These are phyloP conservation scores for Metahyphopichia silvanorum DNA, from an alignment of 805 yeast genomes.

Conservation along the genomic window DNA sequence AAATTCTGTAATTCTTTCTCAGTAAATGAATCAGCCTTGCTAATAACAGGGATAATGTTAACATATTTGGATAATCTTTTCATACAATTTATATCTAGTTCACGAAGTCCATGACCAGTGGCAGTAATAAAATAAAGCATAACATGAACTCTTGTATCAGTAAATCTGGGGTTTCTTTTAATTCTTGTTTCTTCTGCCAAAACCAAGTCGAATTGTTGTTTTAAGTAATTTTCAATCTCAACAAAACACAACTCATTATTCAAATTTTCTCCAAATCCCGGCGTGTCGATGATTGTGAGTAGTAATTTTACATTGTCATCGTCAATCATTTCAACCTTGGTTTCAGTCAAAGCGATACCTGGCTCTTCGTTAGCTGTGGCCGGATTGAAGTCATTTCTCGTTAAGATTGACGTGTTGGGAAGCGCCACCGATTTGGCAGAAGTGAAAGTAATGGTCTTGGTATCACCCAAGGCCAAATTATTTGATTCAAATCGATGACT, in stretches of 20 bases:
- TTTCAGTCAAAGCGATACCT: slow-evolving; percentile 71
- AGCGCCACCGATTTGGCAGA: slow-evolving; percentile 53
- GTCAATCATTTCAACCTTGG: slow-evolving; percentile 57
- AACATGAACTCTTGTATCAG: slow-evolving; percentile 74
- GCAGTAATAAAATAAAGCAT: slow-evolving; percentile 78
- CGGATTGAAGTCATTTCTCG: slow-evolving; percentile 60
- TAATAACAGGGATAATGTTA: slow-evolving; percentile 79
- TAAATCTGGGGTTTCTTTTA: slow-evolving; percentile 78
- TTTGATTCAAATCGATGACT: slow-evolving; percentile 52
- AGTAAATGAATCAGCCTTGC: slow-evolving; percentile 78
- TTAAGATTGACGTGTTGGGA: slow-evolving; percentile 53
- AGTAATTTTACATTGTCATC: slow-evolving; percentile 55
- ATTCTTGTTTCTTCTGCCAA: slow-evolving; percentile 86
- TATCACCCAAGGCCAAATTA: slow-evolving; percentile 19
- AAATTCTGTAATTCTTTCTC: slow-evolving; percentile 58
- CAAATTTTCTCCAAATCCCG: slow-evolving; percentile 76
- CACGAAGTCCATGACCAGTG: slow-evolving; percentile 76
- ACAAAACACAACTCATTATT: slow-evolving; percentile 65
- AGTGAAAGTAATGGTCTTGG: slow-evolving; percentile 56
- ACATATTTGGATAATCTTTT: slow-evolving; percentile 65
- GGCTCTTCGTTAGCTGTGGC: slow-evolving; percentile 60
- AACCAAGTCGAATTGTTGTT: slow-evolving; percentile 74
- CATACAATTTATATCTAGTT: slow-evolving; percentile 73
- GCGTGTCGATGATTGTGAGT: slow-evolving; percentile 63
- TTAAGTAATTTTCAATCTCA: slow-evolving; percentile 64